Evolutionary conservation across 805 yeast species (phyloP).

Genomic region (Ogataea populi-albae): DNA sequence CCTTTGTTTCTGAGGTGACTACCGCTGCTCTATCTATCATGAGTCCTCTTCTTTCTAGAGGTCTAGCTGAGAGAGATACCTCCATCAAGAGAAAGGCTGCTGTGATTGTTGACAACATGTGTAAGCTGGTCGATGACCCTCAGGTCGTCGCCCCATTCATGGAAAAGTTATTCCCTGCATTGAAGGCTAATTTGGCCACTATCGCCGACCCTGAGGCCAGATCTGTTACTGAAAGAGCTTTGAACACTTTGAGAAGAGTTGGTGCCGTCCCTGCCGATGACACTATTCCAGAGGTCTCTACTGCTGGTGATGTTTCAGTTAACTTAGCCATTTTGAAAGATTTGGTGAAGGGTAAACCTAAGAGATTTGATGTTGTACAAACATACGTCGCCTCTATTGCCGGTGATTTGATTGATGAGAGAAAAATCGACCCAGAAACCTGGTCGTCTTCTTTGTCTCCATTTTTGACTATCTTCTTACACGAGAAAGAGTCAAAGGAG

Average conservation of each 20-base stretch:
- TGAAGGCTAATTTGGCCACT: conserved; percentile 89
- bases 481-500: conserved; percentile 87
- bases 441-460: conserved; percentile 90
- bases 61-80: conserved; percentile 99
- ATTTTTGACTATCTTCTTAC: conserved; percentile 93
- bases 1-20: conserved; percentile 99
- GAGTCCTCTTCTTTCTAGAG: conserved; percentile 98
- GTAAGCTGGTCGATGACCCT: conserved; percentile 99
- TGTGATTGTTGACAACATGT: conserved; percentile 99
- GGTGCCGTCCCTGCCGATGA: conserved; percentile 94
- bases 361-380: conserved; percentile 76
- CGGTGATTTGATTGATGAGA: conserved; percentile 98
- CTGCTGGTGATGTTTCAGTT: conserved; percentile 95
- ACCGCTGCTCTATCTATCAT: conserved; percentile 98
- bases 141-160: conserved; percentile 99
- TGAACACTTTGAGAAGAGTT: conserved; percentile 96
- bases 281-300: conserved; percentile 92
- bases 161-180: conserved; percentile 91
- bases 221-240: conserved; percentile 95
- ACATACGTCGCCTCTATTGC: conserved; percentile 92
- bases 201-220: conserved; percentile 99
- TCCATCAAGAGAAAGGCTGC: conserved; percentile 99
- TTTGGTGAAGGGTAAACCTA: conserved; percentile 64
- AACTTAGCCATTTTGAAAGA: conserved; percentile 78
- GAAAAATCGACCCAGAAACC: conserved; percentile 85